These are phyloP conservation scores for Boletus rubroflammeus DNA, from an alignment of 768 basidiomycete species.

Conservation along the genomic window DNA sequence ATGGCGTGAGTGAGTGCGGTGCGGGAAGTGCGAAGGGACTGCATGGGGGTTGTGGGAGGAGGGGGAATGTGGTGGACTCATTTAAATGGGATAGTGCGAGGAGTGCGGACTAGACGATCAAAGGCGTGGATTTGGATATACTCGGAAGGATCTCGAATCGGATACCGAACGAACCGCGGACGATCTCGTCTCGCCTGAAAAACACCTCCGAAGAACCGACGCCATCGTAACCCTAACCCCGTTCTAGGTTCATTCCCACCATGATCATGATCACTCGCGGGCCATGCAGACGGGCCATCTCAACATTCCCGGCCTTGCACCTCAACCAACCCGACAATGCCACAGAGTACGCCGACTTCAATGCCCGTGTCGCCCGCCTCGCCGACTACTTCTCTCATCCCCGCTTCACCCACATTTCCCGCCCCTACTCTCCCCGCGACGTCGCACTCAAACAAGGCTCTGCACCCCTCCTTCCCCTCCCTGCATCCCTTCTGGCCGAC, in stretches of 20 bases:
- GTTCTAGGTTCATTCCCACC: constrained; percentile 34
- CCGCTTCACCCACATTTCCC: constrained; percentile 67
- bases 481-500: constrained; percentile 75
- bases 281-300: constrained; percentile 34
- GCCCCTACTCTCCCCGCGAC: constrained; percentile 75
- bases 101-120: constrained; percentile 22
- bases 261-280: constrained; percentile 19
- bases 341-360: constrained; percentile 57
- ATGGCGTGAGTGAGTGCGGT: constrained; percentile 49
- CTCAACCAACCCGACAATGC: constrained; percentile 54
- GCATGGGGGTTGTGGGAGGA: constrained; percentile 7
- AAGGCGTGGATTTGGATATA: no score
- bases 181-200: constrained; percentile 13
- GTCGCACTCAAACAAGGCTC: constrained; percentile 91
- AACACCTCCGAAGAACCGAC: constrained; percentile 8
- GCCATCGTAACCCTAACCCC: constrained; percentile 32
- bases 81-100: constrained; percentile 20
- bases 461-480: constrained; percentile 71
- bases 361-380: constrained; percentile 59
- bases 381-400: constrained; percentile 70
- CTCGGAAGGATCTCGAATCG: not conserved
- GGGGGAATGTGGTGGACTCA: constrained; percentile 3
- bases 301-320: constrained; percentile 36
- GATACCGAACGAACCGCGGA: no score
- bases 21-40: constrained; percentile 36